Evolutionary conservation across 208 protist genomes (phyloP).

Genomic region (Wallacemonas rigidus): DNA sequence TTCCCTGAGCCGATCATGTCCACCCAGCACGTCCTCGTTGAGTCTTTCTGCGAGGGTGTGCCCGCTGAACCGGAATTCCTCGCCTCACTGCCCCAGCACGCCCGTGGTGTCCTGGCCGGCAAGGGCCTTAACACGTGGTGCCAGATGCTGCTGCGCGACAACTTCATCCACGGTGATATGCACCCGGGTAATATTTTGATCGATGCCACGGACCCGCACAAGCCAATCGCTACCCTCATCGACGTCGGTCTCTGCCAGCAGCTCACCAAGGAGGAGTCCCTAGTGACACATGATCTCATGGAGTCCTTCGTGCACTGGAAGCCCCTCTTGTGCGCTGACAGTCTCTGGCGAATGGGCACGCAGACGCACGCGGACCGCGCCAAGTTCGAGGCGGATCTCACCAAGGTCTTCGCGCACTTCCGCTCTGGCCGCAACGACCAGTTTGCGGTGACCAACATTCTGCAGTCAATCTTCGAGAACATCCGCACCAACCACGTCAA

Average conservation of each 20-base stretch:
- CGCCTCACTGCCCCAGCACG: slow-evolving; percentile 64
- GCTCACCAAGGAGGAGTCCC: slow-evolving; percentile 61
- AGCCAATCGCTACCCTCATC: slow-evolving; percentile 82
- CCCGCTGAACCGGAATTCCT: slow-evolving; percentile 85
- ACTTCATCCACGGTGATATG: slow-evolving; percentile 94
- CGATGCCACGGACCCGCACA: slow-evolving; percentile 71
- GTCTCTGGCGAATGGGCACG: slow-evolving; percentile 65
- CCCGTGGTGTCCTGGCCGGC: slow-evolving; percentile 76
- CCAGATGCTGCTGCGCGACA: slow-evolving; percentile 91
- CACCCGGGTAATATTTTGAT: slow-evolving; percentile 94
- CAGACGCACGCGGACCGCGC: slow-evolving; percentile 63
- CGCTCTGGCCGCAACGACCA: slow-evolving; percentile 64
- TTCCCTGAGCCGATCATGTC: slow-evolving; percentile 85
- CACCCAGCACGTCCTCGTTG: slow-evolving; percentile 83
- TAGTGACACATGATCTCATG: slow-evolving; percentile 72
- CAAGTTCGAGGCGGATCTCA: slow-evolving; percentile 54
- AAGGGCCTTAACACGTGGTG: slow-evolving; percentile 93
- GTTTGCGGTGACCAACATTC: slow-evolving; percentile 78
- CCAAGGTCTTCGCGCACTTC: slow-evolving; percentile 73
- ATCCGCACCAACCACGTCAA: slow-evolving; percentile 79
- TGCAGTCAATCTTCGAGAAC: slow-evolving; percentile 86
- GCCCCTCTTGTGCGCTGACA: slow-evolving; percentile 53
- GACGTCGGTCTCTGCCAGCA: slow-evolving; percentile 91
- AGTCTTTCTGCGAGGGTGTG: slow-evolving; percentile 86
- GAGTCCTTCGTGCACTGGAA: slow-evolving; percentile 91